phyloP scores from a whole-genome alignment of 2,329 filamentous ascomycete species.

The Trichoderma gracile region DNA sequence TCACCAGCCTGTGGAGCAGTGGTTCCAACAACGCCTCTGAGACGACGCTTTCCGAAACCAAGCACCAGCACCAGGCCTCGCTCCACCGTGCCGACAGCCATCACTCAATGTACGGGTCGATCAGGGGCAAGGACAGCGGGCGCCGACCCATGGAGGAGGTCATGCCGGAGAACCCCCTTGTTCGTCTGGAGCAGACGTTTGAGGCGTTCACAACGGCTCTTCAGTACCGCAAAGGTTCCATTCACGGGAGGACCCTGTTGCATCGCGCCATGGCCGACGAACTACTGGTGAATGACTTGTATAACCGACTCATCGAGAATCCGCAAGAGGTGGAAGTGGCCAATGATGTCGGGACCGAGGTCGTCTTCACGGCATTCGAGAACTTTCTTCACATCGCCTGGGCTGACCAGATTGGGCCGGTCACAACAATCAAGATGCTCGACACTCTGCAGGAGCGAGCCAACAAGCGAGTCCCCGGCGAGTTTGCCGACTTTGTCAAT shows the following conservation, averaged over 20 bases:
- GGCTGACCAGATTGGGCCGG: conserved; percentile 82
- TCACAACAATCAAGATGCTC: conserved; percentile 72
- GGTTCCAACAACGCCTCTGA: conserved; percentile 48
- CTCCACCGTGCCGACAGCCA: conserved; percentile 49
- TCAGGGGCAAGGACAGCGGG: conserved; percentile 47
- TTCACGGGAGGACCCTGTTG: conserved; percentile 75
- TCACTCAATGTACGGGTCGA: conserved; percentile 57
- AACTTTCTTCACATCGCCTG: conserved; percentile 88
- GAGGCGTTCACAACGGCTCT: conserved; percentile 79
- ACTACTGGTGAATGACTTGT: conserved; percentile 81
- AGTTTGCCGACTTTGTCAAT: conserved; percentile 70
- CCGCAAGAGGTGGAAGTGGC: conserved; percentile 75
- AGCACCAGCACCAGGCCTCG: conserved; percentile 46
- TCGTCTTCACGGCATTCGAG: conserved; percentile 89
- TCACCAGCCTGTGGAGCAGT: conserved; percentile 77
- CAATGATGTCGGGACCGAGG: conserved; percentile 74
- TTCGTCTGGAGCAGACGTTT: conserved; percentile 80
- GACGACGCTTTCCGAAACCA: conserved; percentile 36
- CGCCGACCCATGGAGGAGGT: conserved; percentile 47
- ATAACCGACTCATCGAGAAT: conserved; percentile 83
- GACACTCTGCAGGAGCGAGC: conserved; percentile 71
- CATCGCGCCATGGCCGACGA: conserved; percentile 72
- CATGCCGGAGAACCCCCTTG: conserved; percentile 63
- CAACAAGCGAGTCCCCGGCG: conserved; percentile 66
- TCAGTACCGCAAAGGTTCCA: conserved; percentile 82